Percentiles rank a stretch among this genome's conserved stretches.
phyloP scores from a whole-genome alignment of 2,329 filamentous ascomycete species.

The Neocucurbitaria cava region DNA sequence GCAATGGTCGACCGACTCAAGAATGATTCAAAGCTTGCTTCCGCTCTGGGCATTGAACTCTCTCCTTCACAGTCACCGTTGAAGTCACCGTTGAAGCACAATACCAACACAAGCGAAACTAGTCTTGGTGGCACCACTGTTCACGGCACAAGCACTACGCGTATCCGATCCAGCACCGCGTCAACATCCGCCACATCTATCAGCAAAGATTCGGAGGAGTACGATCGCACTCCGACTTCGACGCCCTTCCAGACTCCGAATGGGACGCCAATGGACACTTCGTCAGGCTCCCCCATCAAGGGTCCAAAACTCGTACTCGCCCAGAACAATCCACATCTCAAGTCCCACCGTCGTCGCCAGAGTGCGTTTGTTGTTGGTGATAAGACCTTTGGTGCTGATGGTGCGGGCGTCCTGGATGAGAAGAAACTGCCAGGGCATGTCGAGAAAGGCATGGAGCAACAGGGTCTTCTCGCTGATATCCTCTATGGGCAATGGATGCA shows the following conservation, averaged over 20 bases:
- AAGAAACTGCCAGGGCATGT: constrained; percentile 65
- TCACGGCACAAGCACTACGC: constrained; percentile 42
- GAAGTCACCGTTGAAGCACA: constrained; percentile 41
- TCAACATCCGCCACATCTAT: constrained; percentile 20
- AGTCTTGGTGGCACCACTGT: constrained; percentile 45
- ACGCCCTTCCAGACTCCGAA: constrained; percentile 30
- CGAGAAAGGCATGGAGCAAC: constrained; percentile 86
- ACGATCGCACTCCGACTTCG: constrained; percentile 22
- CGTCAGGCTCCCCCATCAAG: constrained; percentile 56
- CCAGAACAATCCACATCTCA: constrained; percentile 84
- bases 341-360: constrained; percentile 69
- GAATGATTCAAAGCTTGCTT: constrained; percentile 69
- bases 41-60: constrained; percentile 51
- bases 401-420: constrained; percentile 45
- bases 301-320: constrained; percentile 75
- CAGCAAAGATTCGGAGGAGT: constrained; percentile 30
- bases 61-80: constrained; percentile 31
- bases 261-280: constrained; percentile 38
- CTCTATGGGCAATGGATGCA: constrained; percentile 91
- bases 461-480: constrained; percentile 85
- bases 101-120: constrained; percentile 40
- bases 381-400: constrained; percentile 52
- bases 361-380: constrained; percentile 51
- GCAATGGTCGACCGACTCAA: constrained; percentile 77
- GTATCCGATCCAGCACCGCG: constrained; percentile 41